Conservation (phyloP, 768 basidiomycete genomes). For the Auriscalpium orientale region DNA sequence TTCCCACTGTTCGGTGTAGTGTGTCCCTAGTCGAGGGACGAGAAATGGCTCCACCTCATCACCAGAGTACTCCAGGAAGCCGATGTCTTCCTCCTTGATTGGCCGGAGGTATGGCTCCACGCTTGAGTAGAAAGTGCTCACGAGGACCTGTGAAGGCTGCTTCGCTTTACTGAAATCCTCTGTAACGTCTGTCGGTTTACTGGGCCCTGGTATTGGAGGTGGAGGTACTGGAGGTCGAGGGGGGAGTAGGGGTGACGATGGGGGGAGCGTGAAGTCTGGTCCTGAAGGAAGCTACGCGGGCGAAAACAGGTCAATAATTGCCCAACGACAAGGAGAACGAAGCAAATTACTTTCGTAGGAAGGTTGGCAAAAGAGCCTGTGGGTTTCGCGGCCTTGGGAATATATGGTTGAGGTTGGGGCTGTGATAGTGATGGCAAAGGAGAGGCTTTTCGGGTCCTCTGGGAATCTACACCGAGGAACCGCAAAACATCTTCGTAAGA, state of each 20-base stretch:
- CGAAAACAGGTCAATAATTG: not conserved
- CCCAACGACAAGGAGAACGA: not conserved
- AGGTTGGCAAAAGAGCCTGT: conserved; percentile 32
- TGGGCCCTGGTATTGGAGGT: conserved; percentile 72
- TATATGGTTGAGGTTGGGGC: conserved; percentile 27
- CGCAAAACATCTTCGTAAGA: conserved; percentile 2
- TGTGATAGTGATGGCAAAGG: conserved; percentile 32
- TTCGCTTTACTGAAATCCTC: conserved; percentile 89
- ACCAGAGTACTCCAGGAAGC: conserved; percentile 84
- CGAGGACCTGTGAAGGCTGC: conserved; percentile 59
- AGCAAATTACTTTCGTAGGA: conserved; percentile 41
- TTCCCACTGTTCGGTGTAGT: conserved; percentile 91
- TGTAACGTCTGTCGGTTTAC: conserved; percentile 69
- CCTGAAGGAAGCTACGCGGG: conserved; percentile 26
- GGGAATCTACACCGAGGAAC: conserved; percentile 8
- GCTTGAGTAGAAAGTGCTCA: conserved; percentile 77
- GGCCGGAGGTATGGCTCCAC: conserved; percentile 87
- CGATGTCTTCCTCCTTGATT: conserved; percentile 92
- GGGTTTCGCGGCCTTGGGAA: conserved; percentile 52
- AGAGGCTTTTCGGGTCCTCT: conserved; percentile 44
- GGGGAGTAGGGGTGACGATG: conserved; percentile 41
- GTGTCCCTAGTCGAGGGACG: conserved; percentile 79
- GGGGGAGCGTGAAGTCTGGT: conserved; percentile 59
- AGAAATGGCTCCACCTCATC: conserved; percentile 86
- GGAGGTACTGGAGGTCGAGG: conserved; percentile 55